phyloP scores from a whole-genome alignment of 2,329 filamentous ascomycete genomes.

The Microdochium bolleyi region DNA sequence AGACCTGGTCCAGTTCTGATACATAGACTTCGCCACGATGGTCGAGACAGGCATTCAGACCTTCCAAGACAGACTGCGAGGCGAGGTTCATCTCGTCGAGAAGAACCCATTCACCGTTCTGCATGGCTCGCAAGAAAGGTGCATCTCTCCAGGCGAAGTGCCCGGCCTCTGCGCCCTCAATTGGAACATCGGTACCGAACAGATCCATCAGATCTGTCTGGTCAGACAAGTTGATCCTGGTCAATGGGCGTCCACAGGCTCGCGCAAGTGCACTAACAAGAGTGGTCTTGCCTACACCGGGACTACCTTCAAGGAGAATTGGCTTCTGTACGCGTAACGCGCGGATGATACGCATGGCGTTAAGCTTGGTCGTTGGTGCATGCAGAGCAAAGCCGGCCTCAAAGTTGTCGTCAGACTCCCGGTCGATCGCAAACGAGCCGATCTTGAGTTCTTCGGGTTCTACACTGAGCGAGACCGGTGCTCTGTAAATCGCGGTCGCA shows the following conservation, averaged over 20 bases:
- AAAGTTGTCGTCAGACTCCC: conserved; percentile 35
- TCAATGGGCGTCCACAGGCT: conserved; percentile 73
- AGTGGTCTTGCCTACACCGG: conserved; percentile 97
- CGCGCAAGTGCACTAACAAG: conserved; percentile 78
- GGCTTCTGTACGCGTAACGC: conserved; percentile 86
- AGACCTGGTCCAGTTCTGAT: conserved; percentile 89
- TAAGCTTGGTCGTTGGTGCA: conserved; percentile 82
- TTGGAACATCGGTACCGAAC: conserved; percentile 91
- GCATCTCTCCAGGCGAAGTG: conserved; percentile 95
- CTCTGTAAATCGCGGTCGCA: conserved; percentile 56
- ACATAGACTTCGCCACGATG: conserved; percentile 95
- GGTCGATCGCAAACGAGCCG: conserved; percentile 65
- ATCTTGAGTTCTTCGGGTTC: conserved; percentile 51
- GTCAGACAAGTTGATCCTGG: conserved; percentile 93
- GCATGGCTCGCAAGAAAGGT: conserved; percentile 93
- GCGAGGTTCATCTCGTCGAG: conserved; percentile 98
- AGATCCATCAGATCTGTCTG: conserved; percentile 97
- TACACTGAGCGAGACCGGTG: conserved; percentile 49
- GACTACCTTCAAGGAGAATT: conserved; percentile 89
- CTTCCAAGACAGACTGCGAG: conserved; percentile 92
- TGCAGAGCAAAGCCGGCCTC: conserved; percentile 68
- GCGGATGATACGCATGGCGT: conserved; percentile 83
- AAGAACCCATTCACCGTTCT: conserved; percentile 91
- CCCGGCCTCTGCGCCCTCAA: conserved; percentile 85
- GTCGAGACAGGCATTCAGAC: conserved; percentile 91